A percentile compares a stretch with the other conserved stretches of the same genome.
These are phyloP conservation scores for Tillandsia leiboldiana DNA, from an alignment of 176 grass and related monocot species.

Conservation along the genomic window DNA sequence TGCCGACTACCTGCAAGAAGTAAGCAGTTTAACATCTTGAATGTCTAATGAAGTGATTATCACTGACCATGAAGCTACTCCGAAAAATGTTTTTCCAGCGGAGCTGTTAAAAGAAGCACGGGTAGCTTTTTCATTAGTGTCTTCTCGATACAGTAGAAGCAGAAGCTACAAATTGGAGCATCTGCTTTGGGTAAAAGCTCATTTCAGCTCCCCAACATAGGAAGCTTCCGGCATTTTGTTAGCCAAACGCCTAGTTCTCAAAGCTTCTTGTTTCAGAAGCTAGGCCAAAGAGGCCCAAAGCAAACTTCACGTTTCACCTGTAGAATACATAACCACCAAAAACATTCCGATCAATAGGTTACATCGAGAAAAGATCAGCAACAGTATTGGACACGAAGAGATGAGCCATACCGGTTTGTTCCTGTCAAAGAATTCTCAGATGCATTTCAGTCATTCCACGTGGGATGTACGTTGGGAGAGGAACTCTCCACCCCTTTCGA, in stretches of 20 bases:
- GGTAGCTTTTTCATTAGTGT: too few species aligned
- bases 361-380: neutral
- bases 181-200: too few species aligned
- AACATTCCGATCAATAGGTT: neutral
- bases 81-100: too few species aligned
- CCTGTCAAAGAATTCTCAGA: neutral
- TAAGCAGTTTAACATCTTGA: neutral
- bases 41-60: neutral
- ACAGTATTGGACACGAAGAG: neutral
- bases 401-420: neutral
- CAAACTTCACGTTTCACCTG: neutral
- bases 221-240: too few species aligned
- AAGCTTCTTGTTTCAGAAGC: neutral
- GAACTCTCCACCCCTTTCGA: neutral
- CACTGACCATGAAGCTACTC: neutral
- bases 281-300: neutral
- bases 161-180: too few species aligned
- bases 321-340: too few species aligned
- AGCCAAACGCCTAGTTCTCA: too few species aligned
- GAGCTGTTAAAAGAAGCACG: too few species aligned
- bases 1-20: conserved; percentile 29
- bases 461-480: neutral
- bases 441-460: neutral
- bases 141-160: too few species aligned
- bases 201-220: too few species aligned